Base-by-base conservation (phyloP, 345 rosid species). In the Leavenworthia alabamica region DNA sequence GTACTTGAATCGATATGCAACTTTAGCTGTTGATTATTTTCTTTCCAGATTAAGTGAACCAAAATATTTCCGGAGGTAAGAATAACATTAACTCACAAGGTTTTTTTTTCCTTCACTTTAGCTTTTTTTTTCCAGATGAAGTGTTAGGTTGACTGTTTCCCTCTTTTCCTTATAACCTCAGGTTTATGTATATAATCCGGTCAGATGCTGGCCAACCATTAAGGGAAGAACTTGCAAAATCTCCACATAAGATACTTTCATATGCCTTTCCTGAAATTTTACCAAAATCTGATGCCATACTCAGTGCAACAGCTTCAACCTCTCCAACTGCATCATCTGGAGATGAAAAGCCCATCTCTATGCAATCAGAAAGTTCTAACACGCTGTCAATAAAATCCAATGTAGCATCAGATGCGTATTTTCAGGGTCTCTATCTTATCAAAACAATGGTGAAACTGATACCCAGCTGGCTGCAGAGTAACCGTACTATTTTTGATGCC, bases 141-240 rank as follows among this genome's bases (percentile, higher is more conserved):
- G 51, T 64, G 36, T 44, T 58, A 19, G 7, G 27, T 23, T 42
- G 43, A 19, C 54, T 50, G 11, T 15, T 36, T 60, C 20, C 16
- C 41, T 46, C 66, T 29, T 58, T 50, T 45, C 15, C 26, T 43
- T 42, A 51, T 64, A 13, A 45, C 54, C 74, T 33, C 83, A 93
- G 99, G 79, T 93, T 93, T 78, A 87, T 89, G 96, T 84, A 81
- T 75, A 74, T 89, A 71, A 84, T 93, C 76, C 77, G 80, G 53
- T 93, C 99, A 35, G 97, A 87, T 79, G 91, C 91, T 68, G 99
- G 99, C 64, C 99, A 89, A 63, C 90, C 91, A 45, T 66, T 93
- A 71, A 79, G 99, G 75, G 99, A 93, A 51, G 99, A 93, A 75
- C 95, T 93, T 66, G 88, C 99, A 51, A 89, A 85, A 76, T 89